Evolutionary conservation across 805 yeast species (phyloP), one percentile per base, ranked within the genome.

Genomic region (Vanderwaltozyma verrucispora): DNA sequence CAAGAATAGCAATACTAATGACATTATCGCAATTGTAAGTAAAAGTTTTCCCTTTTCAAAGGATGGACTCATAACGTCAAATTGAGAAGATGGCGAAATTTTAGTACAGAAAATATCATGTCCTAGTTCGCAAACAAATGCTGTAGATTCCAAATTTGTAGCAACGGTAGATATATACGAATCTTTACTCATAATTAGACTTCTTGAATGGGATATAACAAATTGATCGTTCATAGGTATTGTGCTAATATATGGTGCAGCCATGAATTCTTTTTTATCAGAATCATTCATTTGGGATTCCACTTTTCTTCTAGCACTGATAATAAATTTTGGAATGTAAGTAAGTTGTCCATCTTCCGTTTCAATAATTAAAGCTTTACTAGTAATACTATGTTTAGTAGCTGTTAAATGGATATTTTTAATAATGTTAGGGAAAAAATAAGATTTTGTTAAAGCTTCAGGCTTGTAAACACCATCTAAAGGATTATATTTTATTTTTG

Each of bases 101-200:
- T 75, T 67, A 0, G 94, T 79, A 51, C 88, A 83, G 62, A 83
- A 88, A 6, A 81, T 56, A 53, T 85, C 94, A n/a, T 68, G 59
- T 15, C 80, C 84, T 32, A 75, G 61, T 27, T 71, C 66, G 43
- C 92, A 77, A 1, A 83, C 72, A 15, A 84, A 67, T 14, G 80
- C 68, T 0, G 96, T 87, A 2, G 95, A 83, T 60, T 89, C 97
- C 36, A 87, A 64, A 28, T 73, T 69, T 0, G 96, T 82, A 2
- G 82, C 68, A 3, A 65, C 51, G 0, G 80, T 65, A 3, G 67
- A 48, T 7, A 78, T 45, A 2, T 53, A 46, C 3, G 65, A 47
- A 5, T 48, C 43, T 4, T 47, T 45, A 25, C 53, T 57, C 35
- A 51, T 37, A 4, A 67, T 19, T 4, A 77, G 50, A n/a, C 58